Evolutionary conservation across 371 early-diverging fungal species (phyloP), one percentile per base, ranked within the genome.

Genomic region (Batkoa obscura): DNA sequence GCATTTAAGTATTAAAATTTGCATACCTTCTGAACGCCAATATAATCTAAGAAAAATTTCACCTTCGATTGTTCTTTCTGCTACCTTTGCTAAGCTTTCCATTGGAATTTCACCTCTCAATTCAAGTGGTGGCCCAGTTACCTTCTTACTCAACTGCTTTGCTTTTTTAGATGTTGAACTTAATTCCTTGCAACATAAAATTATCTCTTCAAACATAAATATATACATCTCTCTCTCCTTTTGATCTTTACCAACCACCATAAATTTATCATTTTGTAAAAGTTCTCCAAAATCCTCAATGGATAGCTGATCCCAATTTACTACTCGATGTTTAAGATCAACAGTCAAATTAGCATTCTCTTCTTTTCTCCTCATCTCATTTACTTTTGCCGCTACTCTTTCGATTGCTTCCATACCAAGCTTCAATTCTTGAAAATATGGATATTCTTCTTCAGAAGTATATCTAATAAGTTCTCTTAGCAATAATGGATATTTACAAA

Each of bases 401-500:
- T 86, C 87, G 62, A 94, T 83, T 6, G 86, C 73, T 12, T 74
- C 76, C 33, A 83, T 68, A 38, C 91, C 92, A 6, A 76, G 70
- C 42, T 78, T 69, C 59, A 94, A 72, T 64, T 94, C 95, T 12
- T 73, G 60, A 62, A 74, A 76, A 62, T 79, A 72, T 0, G 83
- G 79, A 62, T 84, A 82, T 13, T 75, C 65, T 36, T 72, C 67
- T 50, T 71, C 68, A 75, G 74, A 45, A 46, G 39, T 49, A 54
- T 58, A 46, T 23, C 36, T 39, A 41, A 42, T 51, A n/a, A n/a
- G 57, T 49, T 30, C 62, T 59, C 78, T 71, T 61, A 94, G 72
- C 47, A 94, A 75, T 33, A 94, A 71, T 23, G 92, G 91, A 68
- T 96, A 98, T 73, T 90, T 93, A 75, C 94, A 91, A 58, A 96